Conservation (phyloP, 1,284 basidiomycete species). For the Austroboletus niveus region DNA sequence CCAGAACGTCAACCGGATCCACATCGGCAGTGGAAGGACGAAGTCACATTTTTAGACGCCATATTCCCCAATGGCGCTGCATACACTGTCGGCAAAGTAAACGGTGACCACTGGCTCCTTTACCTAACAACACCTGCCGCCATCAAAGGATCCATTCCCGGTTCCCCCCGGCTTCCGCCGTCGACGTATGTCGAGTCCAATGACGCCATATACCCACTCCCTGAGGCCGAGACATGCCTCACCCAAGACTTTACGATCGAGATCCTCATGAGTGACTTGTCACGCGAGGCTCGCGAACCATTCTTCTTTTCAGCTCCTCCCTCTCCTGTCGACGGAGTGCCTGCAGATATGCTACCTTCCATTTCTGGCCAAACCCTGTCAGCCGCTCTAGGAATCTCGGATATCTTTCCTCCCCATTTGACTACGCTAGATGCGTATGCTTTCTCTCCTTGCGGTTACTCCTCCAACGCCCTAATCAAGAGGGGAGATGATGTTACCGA, state of each 20-base stretch:
- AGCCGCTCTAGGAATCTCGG: constrained; percentile 74
- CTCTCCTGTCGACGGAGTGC: constrained; percentile 30
- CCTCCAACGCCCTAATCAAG: constrained; percentile 88
- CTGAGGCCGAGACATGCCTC: constrained; percentile 26
- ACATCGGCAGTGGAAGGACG: constrained; percentile 92
- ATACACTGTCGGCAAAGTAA: constrained; percentile 97
- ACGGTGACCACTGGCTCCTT: constrained; percentile 98
- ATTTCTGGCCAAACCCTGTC: constrained; percentile 71
- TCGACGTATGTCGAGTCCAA: constrained; percentile 10
- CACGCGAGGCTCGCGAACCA: constrained; percentile 66
- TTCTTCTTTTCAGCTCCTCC: constrained; percentile 68
- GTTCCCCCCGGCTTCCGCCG: constrained; percentile 15
- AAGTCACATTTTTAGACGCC: constrained; percentile 89
- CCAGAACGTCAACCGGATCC: constrained; percentile 94
- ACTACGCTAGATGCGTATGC: constrained; percentile 92
- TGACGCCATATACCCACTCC: constrained; percentile 6
- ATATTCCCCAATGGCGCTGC: constrained; percentile 88
- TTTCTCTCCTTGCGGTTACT: constrained; percentile 96
- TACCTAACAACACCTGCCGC: constrained; percentile 77
- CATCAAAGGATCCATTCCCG: constrained; percentile 26
- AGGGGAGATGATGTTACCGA: constrained; percentile 56
- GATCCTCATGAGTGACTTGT: constrained; percentile 97
- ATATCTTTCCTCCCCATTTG: constrained; percentile 76
- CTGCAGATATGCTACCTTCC: constrained; percentile 46
- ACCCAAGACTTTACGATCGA: constrained; percentile 90